Base-by-base conservation (phyloP, 768 basidiomycete species). In the Russula brevipes region DNA sequence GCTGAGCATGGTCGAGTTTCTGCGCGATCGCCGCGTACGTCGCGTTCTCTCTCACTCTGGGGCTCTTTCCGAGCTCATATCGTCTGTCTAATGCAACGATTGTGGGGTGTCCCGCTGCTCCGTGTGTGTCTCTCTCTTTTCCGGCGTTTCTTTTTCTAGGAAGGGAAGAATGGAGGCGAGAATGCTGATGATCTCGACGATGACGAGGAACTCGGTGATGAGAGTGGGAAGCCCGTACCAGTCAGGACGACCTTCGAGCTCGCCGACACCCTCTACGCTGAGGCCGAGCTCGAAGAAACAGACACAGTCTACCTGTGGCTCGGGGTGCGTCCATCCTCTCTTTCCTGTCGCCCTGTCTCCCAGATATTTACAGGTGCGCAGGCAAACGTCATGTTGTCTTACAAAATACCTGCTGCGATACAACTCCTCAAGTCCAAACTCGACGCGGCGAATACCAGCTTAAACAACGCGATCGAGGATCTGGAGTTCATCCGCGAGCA, bases 381-480 rank as follows among this genome's bases (percentile, higher is more conserved):
- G 96, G 97, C 97, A 7, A 98, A 98, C 66, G 93, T 95, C 2
- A 98, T 98, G 96, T 79, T 99, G 2, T 91, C 94, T 0, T 99
- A 99, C 77, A 89, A 88, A 65, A 76, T 96, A 31, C 81, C 84
- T 1, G 85, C 83, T 16, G 97, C 97, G 2, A 82, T 88, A 60
- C 73, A 80, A 1, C 81, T 98, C 8, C 77, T 99, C 0, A 74
- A 80, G 59, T 81, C 83, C 31, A 98, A 98, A 74, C 83, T 95
- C 35, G 74, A 77, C 0, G 79, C 81, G 0, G 95, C 95, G 0
- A 82, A 91, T 70, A 76, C 75, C 12, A 83, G 79, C 60, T 75
- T 96, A 55, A 70, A 78, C 33, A 85, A 86, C 71, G 85, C 88
- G 0, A 78, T 87, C 47, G 92, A 95, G 69, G 97, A 98, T 72